Evolutionary conservation across 2,329 filamentous ascomycete species (phyloP), one percentile per base, ranked within the genome.

Genomic region (Paramyrothecium roridum): DNA sequence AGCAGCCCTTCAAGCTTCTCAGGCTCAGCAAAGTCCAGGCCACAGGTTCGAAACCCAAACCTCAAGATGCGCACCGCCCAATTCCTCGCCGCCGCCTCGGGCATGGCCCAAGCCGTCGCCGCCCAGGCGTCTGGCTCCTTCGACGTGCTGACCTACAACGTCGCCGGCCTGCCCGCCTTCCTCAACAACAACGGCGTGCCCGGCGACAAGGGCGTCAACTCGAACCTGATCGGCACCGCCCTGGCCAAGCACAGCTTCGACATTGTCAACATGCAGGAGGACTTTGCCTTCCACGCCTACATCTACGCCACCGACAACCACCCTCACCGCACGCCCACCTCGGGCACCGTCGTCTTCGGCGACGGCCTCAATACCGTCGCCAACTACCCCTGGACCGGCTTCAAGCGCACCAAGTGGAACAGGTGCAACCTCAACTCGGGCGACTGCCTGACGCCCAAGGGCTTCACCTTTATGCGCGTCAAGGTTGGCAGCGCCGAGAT

Each of bases 381-480:
- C 58, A 84, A 82, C 63, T 83, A 77, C 59, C 65, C 78, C 58
- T 89, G 79, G 76, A 68, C 80, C 57, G 48, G 50, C 2, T 82
- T 84, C 60, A 70, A 74, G 47, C 80, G 85, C 16, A 71, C 79
- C 50, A 83, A 85, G 63, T 89, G 86, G 85, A 68, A 75, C 22
- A 73, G 66, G 3, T 88, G 86, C 70, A 83, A 80, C 56, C 68
- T 82, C 63, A 77, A 77, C 37, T 82, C 80, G 1, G 77, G 76
- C 1, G 86, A 89, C 67, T 89, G 86, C 65, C 71, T 88, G 58
- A 88, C 86, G 1, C 86, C 85, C 21, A 89, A 89, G 69, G 86
- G 86, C 16, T 88, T 88, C 67, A 88, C 85, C 1, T 84, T 84
- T 50, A 87, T 89, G 84, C 80, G 84, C 13, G 68, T 80, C 45